Conservation (phyloP, 2,329 filamentous ascomycete species). For the Talaromyces sp. region DNA sequence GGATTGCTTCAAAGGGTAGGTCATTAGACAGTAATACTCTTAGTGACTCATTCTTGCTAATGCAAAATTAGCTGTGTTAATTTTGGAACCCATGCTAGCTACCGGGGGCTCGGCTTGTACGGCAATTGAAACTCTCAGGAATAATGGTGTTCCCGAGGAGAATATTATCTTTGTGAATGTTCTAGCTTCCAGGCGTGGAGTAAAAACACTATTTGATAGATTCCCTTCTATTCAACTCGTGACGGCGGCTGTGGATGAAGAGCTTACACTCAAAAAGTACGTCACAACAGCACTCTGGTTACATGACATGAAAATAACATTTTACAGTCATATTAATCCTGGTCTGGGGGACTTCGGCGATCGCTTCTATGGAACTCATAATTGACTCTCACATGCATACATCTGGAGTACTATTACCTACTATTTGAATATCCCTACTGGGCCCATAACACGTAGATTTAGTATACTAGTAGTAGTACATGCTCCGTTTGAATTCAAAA, state of each 20-base stretch:
- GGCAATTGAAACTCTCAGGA: constrained; percentile 14
- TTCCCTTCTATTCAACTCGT: constrained; percentile 14
- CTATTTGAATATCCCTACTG: no score
- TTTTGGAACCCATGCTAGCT: constrained; percentile 20
- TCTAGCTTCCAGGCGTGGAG: constrained; percentile 7
- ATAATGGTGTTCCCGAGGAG: constrained; percentile 10
- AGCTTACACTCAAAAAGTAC: constrained; percentile 9
- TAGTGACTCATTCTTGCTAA: not conserved
- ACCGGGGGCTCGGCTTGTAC: constrained; percentile 17
- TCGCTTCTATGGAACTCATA: constrained; percentile 22
- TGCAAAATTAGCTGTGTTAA: constrained; percentile 6
- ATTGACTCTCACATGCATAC: not conserved
- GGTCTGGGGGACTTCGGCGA: constrained; percentile 43
- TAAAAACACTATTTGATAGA: constrained; percentile 4
- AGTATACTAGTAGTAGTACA: no score
- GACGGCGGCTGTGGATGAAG: constrained; percentile 13
- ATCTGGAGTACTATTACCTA: not conserved
- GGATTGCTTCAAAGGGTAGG: constrained; percentile 17
- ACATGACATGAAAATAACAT: constrained; percentile 1
- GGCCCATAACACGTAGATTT: no score
- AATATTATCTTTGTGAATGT: constrained; percentile 18
- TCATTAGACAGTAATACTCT: not conserved
- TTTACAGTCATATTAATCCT: constrained; percentile 35
- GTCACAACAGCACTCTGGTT: not conserved
- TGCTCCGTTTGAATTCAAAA: no score